Percentiles rank a stretch among this genome's conserved stretches.
phyloP scores from a whole-genome alignment of 1,284 basidiomycete genomes.

The Phellinidium pouzarii region DNA sequence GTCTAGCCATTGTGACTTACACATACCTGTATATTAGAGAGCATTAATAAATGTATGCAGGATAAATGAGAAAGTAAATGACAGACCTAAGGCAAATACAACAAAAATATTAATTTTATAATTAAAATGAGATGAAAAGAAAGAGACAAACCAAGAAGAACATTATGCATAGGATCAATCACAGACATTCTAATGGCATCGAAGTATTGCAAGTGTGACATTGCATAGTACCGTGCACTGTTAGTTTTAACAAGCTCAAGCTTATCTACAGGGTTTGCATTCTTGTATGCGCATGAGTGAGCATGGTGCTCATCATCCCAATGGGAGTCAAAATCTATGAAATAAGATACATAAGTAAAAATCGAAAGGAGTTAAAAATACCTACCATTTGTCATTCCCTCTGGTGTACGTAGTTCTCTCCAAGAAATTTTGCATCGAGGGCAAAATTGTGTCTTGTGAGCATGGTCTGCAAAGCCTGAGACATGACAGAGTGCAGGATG shows the following conservation, averaged over 20 bases:
- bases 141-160: conserved; percentile 17
- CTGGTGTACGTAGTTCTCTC: neutral
- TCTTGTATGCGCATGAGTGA: neutral
- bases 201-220: conserved; percentile 18
- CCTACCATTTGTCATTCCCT: neutral
- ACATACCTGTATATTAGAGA: conserved; percentile 9
- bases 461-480: conserved; percentile 14
- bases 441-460: conserved; percentile 1
- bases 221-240: conserved; percentile 10
- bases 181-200: conserved; percentile 17
- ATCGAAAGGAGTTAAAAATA: neutral
- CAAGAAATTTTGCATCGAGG: conserved; percentile 5
- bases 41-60: neutral
- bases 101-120: neutral
- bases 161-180: conserved; percentile 21
- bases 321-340: neutral
- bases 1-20: conserved; percentile 16
- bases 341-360: neutral
- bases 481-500: conserved; percentile 16
- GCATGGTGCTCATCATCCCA: neutral
- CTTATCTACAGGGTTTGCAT: neutral
- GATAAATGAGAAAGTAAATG: too few species aligned
- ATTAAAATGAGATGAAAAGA: neutral
- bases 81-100: too few species aligned
- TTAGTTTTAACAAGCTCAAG: neutral